Conservation (phyloP, 78 protist genomes). For the Emiliania huxleyi region DNA sequence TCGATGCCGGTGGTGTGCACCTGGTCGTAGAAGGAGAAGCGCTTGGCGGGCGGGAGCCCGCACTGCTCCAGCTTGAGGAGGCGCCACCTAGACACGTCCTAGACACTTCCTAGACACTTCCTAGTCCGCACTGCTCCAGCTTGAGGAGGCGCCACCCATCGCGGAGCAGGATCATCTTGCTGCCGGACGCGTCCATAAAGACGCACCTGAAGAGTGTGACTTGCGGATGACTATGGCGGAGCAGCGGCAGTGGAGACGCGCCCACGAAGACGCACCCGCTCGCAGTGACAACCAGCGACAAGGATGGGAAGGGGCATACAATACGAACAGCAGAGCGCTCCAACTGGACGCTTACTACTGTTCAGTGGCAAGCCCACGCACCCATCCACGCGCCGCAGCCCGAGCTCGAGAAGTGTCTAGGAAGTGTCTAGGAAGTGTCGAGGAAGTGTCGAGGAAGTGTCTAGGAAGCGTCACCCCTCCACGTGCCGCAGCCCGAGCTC, state of each 20-base stretch:
- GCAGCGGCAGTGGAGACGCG: too few species aligned
- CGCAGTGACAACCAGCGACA: slow-evolving; percentile 39
- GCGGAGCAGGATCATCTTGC: slow-evolving; percentile 30
- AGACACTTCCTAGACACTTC: too few species aligned
- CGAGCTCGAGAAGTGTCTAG: too few species aligned
- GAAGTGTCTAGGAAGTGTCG: too few species aligned
- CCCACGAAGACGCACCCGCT: too few species aligned
- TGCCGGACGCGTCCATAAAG: slow-evolving; percentile 41
- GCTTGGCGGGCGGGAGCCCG: neutral
- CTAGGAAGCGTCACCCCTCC: slow-evolving; percentile 57
- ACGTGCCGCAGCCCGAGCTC: slow-evolving; percentile 7
- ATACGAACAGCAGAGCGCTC: too few species aligned
- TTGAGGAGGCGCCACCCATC: neutral
- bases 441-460: too few species aligned
- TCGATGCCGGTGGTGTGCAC: slow-evolving; percentile 68
- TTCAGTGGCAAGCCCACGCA: neutral
- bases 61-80: slow-evolving; percentile 35
- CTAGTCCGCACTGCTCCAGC: slow-evolving; percentile 44
- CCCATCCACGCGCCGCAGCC: too few species aligned
- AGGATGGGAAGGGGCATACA: too few species aligned
- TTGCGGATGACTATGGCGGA: too few species aligned
- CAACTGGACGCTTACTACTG: too few species aligned
- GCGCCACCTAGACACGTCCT: neutral
- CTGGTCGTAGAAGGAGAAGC: slow-evolving; percentile 63
- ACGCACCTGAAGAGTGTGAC: too few species aligned